Evolutionary conservation across 257 asterid species (phyloP).

Genomic region (Nicotiana tabacum): DNA sequence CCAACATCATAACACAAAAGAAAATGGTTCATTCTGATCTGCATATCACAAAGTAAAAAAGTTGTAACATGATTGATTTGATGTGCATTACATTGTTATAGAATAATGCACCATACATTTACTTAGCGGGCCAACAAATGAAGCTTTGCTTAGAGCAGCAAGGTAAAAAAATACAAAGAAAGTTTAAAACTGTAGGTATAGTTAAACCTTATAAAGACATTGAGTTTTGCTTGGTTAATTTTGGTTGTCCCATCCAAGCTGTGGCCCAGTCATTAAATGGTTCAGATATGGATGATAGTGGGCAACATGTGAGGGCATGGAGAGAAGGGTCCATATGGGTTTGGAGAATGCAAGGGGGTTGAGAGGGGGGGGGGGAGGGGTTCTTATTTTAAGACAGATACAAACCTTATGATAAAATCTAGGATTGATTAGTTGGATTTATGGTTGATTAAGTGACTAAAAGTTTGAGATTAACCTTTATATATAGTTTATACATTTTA

Average conservation of each 20-base stretch:
- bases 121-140: conserved; percentile 1
- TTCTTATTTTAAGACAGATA: not conserved
- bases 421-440: conserved; percentile 14
- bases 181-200: not conserved
- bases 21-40: conserved; percentile 18
- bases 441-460: conserved; percentile 7
- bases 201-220: not conserved
- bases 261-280: conserved; percentile 37
- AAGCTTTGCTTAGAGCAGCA: conserved; percentile 1
- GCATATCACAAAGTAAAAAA: conserved; percentile 15
- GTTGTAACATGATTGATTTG: conserved; percentile 30
- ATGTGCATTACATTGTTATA: conserved; percentile 22
- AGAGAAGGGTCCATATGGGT: conserved; percentile 32
- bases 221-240: not conserved
- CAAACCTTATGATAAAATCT: conserved; percentile 15
- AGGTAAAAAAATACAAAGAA: not conserved
- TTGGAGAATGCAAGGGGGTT: not conserved
- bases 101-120: conserved; percentile 8
- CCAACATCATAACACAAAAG: conserved; percentile 15
- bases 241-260: conserved; percentile 9
- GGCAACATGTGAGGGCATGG: conserved; percentile 72
- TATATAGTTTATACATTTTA: not conserved
- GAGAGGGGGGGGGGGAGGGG: no score
- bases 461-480: not conserved
- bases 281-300: conserved; percentile 64